Evolutionary conservation across 495 filamentous ascomycete species (phyloP).

Genomic region (Penicillium arizonense): DNA sequence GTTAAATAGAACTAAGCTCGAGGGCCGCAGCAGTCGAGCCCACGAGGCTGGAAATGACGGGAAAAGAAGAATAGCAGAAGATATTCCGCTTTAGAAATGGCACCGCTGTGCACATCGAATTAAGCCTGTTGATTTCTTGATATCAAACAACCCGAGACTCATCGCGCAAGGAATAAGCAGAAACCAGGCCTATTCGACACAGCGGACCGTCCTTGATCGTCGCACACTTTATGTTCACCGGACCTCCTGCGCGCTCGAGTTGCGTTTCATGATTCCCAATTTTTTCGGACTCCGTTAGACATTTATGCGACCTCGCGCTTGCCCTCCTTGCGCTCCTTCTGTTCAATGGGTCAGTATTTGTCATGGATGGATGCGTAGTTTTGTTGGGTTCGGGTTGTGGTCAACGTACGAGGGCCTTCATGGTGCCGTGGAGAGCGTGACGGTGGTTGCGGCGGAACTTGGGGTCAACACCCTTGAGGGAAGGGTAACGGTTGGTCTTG

Average conservation of each 20-base stretch:
- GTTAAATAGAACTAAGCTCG: constrained; percentile 12
- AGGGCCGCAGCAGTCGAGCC: constrained; percentile 2
- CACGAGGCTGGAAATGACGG: constrained; percentile 3
- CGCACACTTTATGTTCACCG: constrained; percentile 39
- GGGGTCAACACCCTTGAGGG: constrained; percentile 96
- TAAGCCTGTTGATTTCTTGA: constrained; percentile 35
- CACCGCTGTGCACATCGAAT: constrained; percentile 32
- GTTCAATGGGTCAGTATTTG: constrained; percentile 45
- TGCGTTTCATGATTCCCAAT: constrained; percentile 27
- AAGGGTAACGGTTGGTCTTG: constrained; percentile 97
- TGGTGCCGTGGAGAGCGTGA: constrained; percentile 97
- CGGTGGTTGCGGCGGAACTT: constrained; percentile 99
- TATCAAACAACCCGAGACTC: constrained; percentile 29
- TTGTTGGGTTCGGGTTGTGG: constrained; percentile 1
- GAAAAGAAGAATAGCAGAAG: constrained; percentile 8
- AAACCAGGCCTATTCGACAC: constrained; percentile 33
- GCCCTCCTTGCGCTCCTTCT: constrained; percentile 98
- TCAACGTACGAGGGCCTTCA: constrained; percentile 88
- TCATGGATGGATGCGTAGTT: neutral
- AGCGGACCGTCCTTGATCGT: constrained; percentile 34
- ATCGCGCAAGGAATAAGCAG: constrained; percentile 31
- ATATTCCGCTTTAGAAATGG: constrained; percentile 15
- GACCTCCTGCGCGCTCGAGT: constrained; percentile 38
- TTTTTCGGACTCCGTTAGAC: constrained; percentile 19
- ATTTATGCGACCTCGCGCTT: constrained; percentile 87